Percentiles rank a stretch among this genome's conserved stretches.
These are phyloP conservation scores for Herpomyces periplanetae DNA, from an alignment of 2,329 filamentous ascomycete species.

Conservation along the genomic window DNA sequence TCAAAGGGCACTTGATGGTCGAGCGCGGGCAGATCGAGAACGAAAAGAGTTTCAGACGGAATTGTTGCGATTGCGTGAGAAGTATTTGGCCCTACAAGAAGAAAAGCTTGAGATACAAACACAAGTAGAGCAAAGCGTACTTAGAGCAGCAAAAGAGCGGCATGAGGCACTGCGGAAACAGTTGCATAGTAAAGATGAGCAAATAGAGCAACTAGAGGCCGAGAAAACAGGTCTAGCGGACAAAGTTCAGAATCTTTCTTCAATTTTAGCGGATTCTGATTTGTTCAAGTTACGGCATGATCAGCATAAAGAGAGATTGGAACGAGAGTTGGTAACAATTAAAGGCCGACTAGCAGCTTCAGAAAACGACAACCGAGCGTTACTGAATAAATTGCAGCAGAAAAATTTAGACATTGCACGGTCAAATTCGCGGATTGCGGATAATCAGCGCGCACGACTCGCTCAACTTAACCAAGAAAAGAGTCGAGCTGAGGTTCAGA, in stretches of 20 bases:
- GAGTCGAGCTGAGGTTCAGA: conserved; percentile 38
- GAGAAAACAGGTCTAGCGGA: conserved; percentile 35
- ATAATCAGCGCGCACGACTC: conserved; percentile 40
- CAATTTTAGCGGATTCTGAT: conserved; percentile 54
- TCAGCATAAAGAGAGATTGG: conserved; percentile 65
- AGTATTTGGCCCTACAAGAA: conserved; percentile 51
- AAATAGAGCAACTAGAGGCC: conserved; percentile 34
- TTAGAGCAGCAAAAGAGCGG: conserved; percentile 34
- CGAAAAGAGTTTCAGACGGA: conserved; percentile 62
- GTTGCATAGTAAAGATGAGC: conserved; percentile 33
- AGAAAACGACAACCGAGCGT: conserved; percentile 69
- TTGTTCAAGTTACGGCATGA: conserved; percentile 64
- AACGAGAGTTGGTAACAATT: conserved; percentile 58
- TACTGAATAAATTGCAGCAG: conserved; percentile 90
- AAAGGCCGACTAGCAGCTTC: conserved; percentile 63
- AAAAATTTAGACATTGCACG: conserved; percentile 86
- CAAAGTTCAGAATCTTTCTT: conserved; percentile 50
- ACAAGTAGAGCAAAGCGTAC: conserved; percentile 37
- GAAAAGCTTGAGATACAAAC: conserved; percentile 46
- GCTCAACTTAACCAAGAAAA: conserved; percentile 45
- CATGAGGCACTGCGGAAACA: conserved; percentile 38
- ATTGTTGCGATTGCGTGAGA: conserved; percentile 37
- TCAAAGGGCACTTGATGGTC: conserved; percentile 43
- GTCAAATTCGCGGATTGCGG: conserved; percentile 45
- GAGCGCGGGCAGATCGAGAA: conserved; percentile 39